Evolutionary conservation across 2,329 filamentous ascomycete genomes (phyloP).

Genomic region (Cladosporium austrohemisphaericum): DNA sequence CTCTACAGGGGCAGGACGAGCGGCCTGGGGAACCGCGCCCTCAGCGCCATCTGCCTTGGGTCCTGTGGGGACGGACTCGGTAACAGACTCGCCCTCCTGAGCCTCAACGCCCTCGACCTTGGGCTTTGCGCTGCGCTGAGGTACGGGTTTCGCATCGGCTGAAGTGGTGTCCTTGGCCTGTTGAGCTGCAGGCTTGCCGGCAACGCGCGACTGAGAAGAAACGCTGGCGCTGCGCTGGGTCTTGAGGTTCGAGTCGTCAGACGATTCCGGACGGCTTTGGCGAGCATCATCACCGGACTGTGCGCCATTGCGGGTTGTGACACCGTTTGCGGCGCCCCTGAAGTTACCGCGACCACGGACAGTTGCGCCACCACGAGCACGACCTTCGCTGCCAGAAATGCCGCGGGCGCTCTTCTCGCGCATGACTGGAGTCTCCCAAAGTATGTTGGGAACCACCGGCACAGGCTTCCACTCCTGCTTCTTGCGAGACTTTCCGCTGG

Average conservation of each 20-base stretch:
- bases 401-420: constrained; percentile 18
- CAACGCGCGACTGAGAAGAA: constrained; percentile 8
- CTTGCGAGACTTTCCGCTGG: constrained; percentile 53
- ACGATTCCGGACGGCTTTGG: constrained; percentile 1
- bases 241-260: constrained; percentile 4
- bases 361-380: constrained; percentile 54
- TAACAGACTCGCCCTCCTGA: background rate
- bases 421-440: constrained; percentile 74
- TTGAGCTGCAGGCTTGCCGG: background rate
- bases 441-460: constrained; percentile 76
- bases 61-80: constrained; percentile 3
- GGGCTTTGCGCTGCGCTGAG: constrained; percentile 6
- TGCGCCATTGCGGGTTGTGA: constrained; percentile 15
- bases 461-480: constrained; percentile 86
- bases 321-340: constrained; percentile 28
- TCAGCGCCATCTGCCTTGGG: constrained; percentile 10
- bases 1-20: constrained; percentile 17
- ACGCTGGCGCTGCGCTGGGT: constrained; percentile 6
- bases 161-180: constrained; percentile 1
- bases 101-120: constrained; percentile 1
- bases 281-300: constrained; percentile 5
- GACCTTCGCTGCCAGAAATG: constrained; percentile 47
- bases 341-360: constrained; percentile 41
- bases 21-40: constrained; percentile 16
- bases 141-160: background rate